Base-by-base conservation (phyloP, 345 rosid species). In the Bruguiera parviflora region DNA sequence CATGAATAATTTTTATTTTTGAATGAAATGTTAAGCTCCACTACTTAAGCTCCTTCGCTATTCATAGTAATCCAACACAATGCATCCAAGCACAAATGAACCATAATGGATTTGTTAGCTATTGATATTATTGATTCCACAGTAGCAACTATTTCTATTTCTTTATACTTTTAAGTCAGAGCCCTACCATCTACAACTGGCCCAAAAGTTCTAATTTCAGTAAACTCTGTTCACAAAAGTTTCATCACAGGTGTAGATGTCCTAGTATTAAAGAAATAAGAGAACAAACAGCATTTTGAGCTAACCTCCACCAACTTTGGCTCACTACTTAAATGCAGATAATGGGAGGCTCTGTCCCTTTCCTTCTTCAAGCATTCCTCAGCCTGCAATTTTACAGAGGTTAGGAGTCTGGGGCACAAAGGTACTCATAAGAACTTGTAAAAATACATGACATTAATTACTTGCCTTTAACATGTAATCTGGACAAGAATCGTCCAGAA, bases 291-390 rank as follows among this genome's bases (percentile, higher is more conserved):
- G 20, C 22, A 28, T 37, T 59, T 18, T 46, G n/a, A 59, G 83
- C 94, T 64, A 73, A 96, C 99, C 98, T 92, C 92, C 13, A 88
- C 89, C 79, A 96, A 84, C 78, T 96, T 96, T 0, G 86, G 77
- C 83, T 96, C 98, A 71, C 92, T 92, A 79, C 92, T 89, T 31
- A 85, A 85, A 67, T 90, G 97, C 79, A 92, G 80, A 79, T 90
- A 96, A 80, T 96, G 88, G 63, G 92, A 70, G 66, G 92, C 96
- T 71, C 99, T 88, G 39, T 92, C 97, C 78, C 85, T 86, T 83
- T 96, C 99, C 84, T 87, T 84, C 83, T 83, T 92, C 61, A 92
- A 76, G 77, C 98, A 96, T 72, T 92, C 98, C 81, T 96, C 99
- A 72, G 89, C 87, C 99, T 90, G 72, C 43, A 83, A 76, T 71